A percentile compares a stretch with the other conserved stretches of the same genome.
Evolutionary conservation across 495 filamentous ascomycete genomes (phyloP).

Genomic region (Cairneyella variabilis): DNA sequence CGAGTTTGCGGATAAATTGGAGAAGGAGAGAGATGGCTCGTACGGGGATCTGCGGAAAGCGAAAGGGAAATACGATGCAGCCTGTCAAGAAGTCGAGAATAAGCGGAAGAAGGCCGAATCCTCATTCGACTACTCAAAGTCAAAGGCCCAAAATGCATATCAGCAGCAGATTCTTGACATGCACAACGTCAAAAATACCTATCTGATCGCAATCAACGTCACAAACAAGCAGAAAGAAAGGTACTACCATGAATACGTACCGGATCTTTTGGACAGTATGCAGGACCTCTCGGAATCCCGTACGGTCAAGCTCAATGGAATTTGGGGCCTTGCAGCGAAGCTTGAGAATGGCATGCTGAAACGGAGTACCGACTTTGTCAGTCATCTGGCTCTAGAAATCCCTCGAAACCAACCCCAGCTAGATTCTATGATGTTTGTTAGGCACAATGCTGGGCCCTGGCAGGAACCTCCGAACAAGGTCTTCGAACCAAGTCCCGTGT

Average conservation of each 20-base stretch:
- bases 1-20: constrained; percentile 82
- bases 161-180: constrained; percentile 89
- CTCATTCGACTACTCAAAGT: constrained; percentile 76
- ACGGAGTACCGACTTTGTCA: constrained; percentile 64
- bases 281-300: constrained; percentile 92
- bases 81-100: constrained; percentile 92
- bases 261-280: constrained; percentile 82
- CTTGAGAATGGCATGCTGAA: constrained; percentile 73
- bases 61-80: constrained; percentile 88
- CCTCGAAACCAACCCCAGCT: constrained; percentile 81
- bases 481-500: constrained; percentile 95
- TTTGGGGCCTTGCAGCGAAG: constrained; percentile 77
- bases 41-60: constrained; percentile 85
- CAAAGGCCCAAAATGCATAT: constrained; percentile 84
- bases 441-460: constrained; percentile 78
- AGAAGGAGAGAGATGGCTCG: constrained; percentile 78
- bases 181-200: constrained; percentile 98
- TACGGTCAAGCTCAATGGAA: constrained; percentile 71
- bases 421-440: constrained; percentile 95
- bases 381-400: constrained; percentile 73
- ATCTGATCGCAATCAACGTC: constrained; percentile 90
- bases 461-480: constrained; percentile 77
- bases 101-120: constrained; percentile 91
- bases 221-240: constrained; percentile 95
- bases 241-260: constrained; percentile 96